Evolutionary conservation across 2,329 filamentous ascomycete genomes (phyloP).

Genomic region (Harringtonia lauricola): DNA sequence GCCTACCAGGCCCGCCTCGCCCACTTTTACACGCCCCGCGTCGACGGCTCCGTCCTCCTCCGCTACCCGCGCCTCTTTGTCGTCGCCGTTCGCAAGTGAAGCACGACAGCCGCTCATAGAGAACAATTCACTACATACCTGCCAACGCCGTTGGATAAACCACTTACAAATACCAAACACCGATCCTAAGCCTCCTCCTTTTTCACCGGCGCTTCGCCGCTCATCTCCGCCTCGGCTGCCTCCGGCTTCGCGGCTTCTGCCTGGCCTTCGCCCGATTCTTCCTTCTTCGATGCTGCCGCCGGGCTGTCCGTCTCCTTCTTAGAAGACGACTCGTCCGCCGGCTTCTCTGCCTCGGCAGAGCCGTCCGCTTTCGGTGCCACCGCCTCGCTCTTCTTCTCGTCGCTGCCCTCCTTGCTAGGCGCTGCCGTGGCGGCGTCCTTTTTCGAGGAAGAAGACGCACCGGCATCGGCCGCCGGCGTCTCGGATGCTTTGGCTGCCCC

Average conservation of each 20-base stretch:
- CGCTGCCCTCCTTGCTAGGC: neutral
- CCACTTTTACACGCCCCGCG: slow-evolving; percentile 28
- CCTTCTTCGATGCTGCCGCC: slow-evolving; percentile 8
- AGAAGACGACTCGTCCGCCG: too few species aligned
- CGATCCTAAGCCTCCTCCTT: slow-evolving; percentile 5
- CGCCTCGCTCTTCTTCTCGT: too few species aligned
- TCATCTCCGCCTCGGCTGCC: slow-evolving; percentile 1
- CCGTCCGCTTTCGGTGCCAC: too few species aligned
- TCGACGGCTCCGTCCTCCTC: slow-evolving; percentile 42
- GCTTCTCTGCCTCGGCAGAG: too few species aligned
- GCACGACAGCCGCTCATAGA: too few species aligned
- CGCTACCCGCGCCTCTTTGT: slow-evolving; percentile 46
- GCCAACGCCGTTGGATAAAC: neutral
- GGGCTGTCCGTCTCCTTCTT: too few species aligned
- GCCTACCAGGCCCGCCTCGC: slow-evolving; percentile 34
- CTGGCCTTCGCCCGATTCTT: slow-evolving; percentile 8
- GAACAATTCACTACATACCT: neutral
- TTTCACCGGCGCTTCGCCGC: slow-evolving; percentile 1
- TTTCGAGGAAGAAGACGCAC: too few species aligned
- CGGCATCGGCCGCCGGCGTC: neutral
- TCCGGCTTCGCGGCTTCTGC: slow-evolving; percentile 15
- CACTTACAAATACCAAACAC: neutral
- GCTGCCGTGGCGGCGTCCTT: too few species aligned
- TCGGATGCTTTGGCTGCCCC: slow-evolving; percentile 7
- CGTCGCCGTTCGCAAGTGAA: slow-evolving; percentile 26